Evolutionary conservation across 1,139 yeast genomes (phyloP).

Genomic region (Blastobotrys apis): DNA sequence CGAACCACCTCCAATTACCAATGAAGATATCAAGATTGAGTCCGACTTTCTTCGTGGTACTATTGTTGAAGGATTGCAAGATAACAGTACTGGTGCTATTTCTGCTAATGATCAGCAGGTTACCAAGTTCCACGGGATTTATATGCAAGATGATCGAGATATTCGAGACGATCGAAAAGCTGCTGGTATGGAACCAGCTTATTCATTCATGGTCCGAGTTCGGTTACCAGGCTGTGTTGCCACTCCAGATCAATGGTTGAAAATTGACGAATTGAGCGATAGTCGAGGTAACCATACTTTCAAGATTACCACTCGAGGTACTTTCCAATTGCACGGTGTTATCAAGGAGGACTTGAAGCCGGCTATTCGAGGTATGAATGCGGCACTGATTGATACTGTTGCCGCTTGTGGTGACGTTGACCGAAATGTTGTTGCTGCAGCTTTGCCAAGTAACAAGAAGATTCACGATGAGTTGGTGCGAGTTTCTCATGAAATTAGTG

Average conservation of each 20-base stretch:
- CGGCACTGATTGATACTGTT: slow-evolving; percentile 84
- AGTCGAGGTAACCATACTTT: slow-evolving; percentile 87
- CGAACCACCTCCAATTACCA: slow-evolving; percentile 93
- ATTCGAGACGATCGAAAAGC: slow-evolving; percentile 87
- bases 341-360: slow-evolving; percentile 87
- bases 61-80: slow-evolving; percentile 79
- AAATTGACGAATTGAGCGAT: slow-evolving; percentile 78
- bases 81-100: slow-evolving; percentile 85
- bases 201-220: slow-evolving; percentile 92
- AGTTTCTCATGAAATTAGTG: slow-evolving; percentile 65
- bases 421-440: slow-evolving; percentile 91
- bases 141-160: slow-evolving; percentile 98
- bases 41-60: slow-evolving; percentile 91
- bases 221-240: slow-evolving; percentile 94
- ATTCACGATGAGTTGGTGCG: slow-evolving; percentile 71
- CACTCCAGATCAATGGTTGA: slow-evolving; percentile 82
- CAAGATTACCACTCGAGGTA: slow-evolving; percentile 94
- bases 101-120: slow-evolving; percentile 91
- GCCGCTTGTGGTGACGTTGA: slow-evolving; percentile 99
- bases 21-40: slow-evolving; percentile 88
- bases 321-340: slow-evolving; percentile 94
- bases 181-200: slow-evolving; percentile 92
- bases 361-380: slow-evolving; percentile 88
- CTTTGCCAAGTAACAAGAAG: slow-evolving; percentile 78
- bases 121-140: slow-evolving; percentile 96